Evolutionary conservation across 163 green algal genomes (phyloP).

Genomic region (Scenedesmus sp.): DNA sequence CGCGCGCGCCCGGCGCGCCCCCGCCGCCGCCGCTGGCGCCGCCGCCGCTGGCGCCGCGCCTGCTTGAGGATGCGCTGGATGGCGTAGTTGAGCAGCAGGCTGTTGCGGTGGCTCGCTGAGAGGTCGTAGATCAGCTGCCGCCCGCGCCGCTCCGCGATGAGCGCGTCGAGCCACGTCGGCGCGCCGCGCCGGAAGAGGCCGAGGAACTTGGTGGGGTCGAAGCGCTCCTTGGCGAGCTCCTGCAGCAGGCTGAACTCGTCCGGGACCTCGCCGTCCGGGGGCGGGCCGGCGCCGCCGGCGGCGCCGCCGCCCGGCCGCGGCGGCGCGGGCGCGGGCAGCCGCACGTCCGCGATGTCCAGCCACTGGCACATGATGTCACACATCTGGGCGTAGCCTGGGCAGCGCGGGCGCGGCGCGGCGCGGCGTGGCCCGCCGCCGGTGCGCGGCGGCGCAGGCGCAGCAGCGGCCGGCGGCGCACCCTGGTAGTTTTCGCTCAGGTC

Average conservation of each 20-base stretch:
- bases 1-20: no score
- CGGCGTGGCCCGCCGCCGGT: no score
- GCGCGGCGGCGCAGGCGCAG: no score
- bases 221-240: constrained; percentile 70
- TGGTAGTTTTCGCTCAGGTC: constrained; percentile 83
- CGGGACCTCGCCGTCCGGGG: background rate
- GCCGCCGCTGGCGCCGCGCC: constrained; percentile 25
- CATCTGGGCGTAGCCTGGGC: constrained; percentile 85
- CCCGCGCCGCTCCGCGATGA: constrained; percentile 67
- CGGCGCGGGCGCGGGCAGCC: background rate
- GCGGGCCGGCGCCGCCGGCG: background rate
- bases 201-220: constrained; percentile 74
- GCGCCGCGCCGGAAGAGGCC: constrained; percentile 69
- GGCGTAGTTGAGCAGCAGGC: no score
- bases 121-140: constrained; percentile 84
- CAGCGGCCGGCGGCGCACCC: constrained; percentile 48
- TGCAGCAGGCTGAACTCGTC: constrained; percentile 76
- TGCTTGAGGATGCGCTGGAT: constrained; percentile 77
- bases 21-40: background rate
- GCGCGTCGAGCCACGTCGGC: constrained; percentile 76
- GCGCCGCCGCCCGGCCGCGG: constrained; percentile 1
- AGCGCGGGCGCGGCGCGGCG: no score
- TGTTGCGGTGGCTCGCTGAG: constrained; percentile 65
- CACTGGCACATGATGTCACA: constrained; percentile 75
- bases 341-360: constrained; percentile 60